Conservation (phyloP, 768 basidiomycete genomes). For the Paxillus involutus region DNA sequence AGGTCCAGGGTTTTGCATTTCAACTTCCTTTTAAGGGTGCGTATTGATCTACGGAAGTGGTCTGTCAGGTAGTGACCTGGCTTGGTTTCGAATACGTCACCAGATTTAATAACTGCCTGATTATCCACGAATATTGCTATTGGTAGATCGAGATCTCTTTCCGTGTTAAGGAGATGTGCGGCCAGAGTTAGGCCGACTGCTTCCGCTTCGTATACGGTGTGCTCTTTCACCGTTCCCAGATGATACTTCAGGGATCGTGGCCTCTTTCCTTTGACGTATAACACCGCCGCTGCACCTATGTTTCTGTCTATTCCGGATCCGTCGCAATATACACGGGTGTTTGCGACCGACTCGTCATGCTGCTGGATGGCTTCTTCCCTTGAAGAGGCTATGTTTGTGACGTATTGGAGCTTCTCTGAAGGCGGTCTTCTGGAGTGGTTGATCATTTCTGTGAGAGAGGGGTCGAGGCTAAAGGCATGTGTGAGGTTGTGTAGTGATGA, state of each 20-base stretch:
- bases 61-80: constrained; percentile 13
- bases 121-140: constrained; percentile 6
- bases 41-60: not conserved
- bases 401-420: constrained; percentile 17
- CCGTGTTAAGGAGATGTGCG: not conserved
- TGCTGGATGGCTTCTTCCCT: not conserved
- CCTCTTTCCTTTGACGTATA: not conserved
- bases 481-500: constrained; percentile 24
- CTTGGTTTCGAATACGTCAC: not conserved
- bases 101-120: constrained; percentile 4
- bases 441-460: constrained; percentile 16
- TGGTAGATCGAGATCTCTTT: not conserved
- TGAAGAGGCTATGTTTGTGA: not conserved
- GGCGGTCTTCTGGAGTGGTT: constrained; percentile 3
- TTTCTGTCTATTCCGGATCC: constrained; percentile 18
- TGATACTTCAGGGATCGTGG: not conserved
- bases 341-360: not conserved
- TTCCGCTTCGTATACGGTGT: constrained; percentile 3
- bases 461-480: not conserved
- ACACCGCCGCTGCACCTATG: constrained; percentile 25
- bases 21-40: not conserved
- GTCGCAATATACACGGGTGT: constrained; percentile 13
- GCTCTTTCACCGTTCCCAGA: constrained; percentile 10
- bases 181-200: constrained; percentile 2
- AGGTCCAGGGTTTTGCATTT: not conserved